These are phyloP conservation scores for Symbiodinium natans DNA, from an alignment of 73 alveolate species.

Conservation along the genomic window DNA sequence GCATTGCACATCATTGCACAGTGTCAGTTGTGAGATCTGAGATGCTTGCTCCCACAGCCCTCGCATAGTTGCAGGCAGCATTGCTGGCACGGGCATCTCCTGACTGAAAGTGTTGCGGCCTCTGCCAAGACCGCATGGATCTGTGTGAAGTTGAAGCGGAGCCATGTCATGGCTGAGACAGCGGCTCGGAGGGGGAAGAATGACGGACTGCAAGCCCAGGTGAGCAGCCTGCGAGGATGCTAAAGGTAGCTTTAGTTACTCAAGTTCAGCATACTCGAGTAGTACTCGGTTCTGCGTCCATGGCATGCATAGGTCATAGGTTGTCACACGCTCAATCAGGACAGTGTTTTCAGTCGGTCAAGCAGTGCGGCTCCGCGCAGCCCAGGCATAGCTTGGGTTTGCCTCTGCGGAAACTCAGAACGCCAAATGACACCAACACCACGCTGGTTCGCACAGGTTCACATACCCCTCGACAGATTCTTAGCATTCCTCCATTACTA, in stretches of 20 bases:
- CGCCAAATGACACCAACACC: not conserved
- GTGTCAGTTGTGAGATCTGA: not conserved
- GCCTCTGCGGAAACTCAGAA: conserved; percentile 11
- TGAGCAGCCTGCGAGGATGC: conserved; percentile 64
- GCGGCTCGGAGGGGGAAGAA: conserved; percentile 68
- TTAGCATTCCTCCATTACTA: no score
- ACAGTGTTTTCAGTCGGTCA: not conserved
- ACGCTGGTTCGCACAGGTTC: no score
- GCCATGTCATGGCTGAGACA: not conserved
- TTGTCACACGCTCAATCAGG: no score
- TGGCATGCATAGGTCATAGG: not conserved
- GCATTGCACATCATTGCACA: not conserved
- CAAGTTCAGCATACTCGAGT: not conserved
- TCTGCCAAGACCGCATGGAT: not conserved
- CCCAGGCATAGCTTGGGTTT: conserved; percentile 52
- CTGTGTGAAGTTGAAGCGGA: not conserved
- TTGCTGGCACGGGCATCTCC: not conserved
- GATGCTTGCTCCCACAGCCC: conserved; percentile 51
- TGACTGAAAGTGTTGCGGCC: not conserved
- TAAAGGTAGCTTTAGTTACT: no score
- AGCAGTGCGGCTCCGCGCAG: conserved; percentile 74
- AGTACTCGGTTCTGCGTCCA: not conserved
- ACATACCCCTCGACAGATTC: not conserved
- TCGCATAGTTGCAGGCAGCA: conserved; percentile 57
- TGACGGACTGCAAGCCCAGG: conserved; percentile 53